phyloP scores from a whole-genome alignment of 306 rosid genomes.

The Malus asiatica region DNA sequence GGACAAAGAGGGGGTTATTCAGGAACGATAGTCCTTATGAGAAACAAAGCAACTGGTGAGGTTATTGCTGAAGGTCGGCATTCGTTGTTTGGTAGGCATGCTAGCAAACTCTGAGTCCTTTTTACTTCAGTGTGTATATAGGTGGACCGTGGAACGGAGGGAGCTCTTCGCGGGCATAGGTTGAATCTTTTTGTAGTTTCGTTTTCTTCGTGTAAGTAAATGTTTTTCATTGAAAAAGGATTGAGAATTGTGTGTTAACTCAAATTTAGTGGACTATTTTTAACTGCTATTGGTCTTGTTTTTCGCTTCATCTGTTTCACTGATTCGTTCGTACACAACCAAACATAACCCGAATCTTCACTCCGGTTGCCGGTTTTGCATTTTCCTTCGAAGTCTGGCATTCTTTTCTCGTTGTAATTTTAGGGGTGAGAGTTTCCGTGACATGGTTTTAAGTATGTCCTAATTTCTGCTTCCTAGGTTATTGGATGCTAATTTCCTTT shows the following conservation, averaged over 20 bases:
- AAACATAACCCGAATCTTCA: background rate
- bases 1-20: slow-evolving; percentile 69
- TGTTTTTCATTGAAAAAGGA: background rate
- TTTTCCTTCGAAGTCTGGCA: background rate
- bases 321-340: background rate
- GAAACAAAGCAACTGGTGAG: slow-evolving; percentile 76
- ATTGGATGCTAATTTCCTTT: too few species aligned
- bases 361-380: background rate
- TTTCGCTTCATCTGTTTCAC: background rate
- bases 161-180: background rate
- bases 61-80: slow-evolving; percentile 91
- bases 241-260: background rate
- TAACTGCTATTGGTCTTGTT: background rate
- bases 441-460: background rate
- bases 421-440: background rate
- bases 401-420: background rate
- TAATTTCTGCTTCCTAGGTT: background rate
- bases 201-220: background rate
- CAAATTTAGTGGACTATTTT: background rate
- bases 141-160: background rate
- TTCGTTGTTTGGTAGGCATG: slow-evolving; percentile 64
- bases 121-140: background rate
- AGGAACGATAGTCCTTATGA: slow-evolving; percentile 60
- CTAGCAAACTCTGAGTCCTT: slow-evolving; percentile 52
- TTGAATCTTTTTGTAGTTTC: background rate